Base-by-base conservation (phyloP, 257 asterid genomes). In the Salvia splendens region DNA sequence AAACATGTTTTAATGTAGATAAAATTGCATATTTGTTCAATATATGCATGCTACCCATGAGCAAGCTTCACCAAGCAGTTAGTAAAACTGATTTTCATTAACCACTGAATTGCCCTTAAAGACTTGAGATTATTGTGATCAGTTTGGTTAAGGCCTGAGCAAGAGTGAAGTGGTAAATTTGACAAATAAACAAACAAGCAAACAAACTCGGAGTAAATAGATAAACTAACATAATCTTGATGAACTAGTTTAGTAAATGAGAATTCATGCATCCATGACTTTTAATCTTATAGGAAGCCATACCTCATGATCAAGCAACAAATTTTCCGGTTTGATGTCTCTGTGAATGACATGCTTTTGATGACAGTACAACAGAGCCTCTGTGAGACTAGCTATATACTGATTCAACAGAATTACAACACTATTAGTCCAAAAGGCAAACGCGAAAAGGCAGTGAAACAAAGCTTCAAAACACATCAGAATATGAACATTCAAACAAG, bases 241-340 rank as follows among this genome's bases (percentile, higher is more conserved):
- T 41, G 20, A 36, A 65, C 20, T 30, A 69, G 47, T 35, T 73
- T 48, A 43, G 38, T 6, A 45, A 33, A 64, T 42, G 30, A 36
- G 20, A 62, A 10, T 48, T 58, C 32, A 15, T 57, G 8, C 38
- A 14, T 49, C 65, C 70, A 58, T 52, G 33, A 32, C 42, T 43
- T 55, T 15, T 58, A 12, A 32, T 43, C 59, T 33, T 7, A 48
- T 50, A 46, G 58, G 0, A 41, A 40, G 67, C 50, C 55, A 79
- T 86, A 94, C 99, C 95, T 91, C 95, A 49, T 94, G 99, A 82
- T 94, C 99, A 38, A 94, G 87, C 54, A 94, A 77, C 86, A 94
- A 78, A 73, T 94, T 93, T 72, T 94, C 99, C 0, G 99, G 99
- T 78, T 94, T 94, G 83, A 94, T 94, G 78, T 94, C 99, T 77